Conservation (phyloP, 768 basidiomycete species). For the Russula sp. region DNA sequence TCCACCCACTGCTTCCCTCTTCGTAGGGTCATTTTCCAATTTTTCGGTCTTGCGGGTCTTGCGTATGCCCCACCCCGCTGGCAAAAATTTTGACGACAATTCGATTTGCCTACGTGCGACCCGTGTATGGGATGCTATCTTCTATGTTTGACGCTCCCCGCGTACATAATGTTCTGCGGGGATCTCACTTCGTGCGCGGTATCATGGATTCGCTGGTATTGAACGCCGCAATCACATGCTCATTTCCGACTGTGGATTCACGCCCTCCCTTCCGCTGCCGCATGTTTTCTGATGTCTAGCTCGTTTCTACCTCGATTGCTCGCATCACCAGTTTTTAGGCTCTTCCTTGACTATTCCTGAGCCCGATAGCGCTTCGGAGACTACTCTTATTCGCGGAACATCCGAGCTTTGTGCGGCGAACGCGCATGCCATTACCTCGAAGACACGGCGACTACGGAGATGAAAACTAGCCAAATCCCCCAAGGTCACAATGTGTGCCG, state of each 20-base stretch:
- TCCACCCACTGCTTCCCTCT: not conserved
- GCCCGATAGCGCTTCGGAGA: not conserved
- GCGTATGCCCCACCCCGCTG: not conserved
- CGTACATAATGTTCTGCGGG: no score
- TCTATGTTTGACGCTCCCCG: not conserved
- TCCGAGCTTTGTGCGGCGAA: not conserved
- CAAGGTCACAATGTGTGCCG: not conserved
- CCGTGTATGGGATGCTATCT: not conserved
- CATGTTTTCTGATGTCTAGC: constrained; percentile 3
- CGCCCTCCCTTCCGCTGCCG: not conserved
- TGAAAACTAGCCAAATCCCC: constrained; percentile 8
- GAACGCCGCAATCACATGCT: constrained; percentile 1
- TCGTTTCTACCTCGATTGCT: not conserved
- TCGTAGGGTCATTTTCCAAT: not conserved
- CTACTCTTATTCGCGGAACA: not conserved
- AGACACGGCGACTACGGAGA: constrained; percentile 15
- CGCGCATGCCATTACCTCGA: not conserved
- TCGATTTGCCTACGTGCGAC: not conserved
- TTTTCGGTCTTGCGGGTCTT: not conserved
- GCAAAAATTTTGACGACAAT: not conserved
- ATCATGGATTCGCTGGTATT: not conserved
- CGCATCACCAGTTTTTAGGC: not conserved
- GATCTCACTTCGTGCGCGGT: not conserved
- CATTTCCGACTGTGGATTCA: constrained; percentile 4
- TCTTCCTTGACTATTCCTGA: not conserved